Percentiles rank a stretch among this genome's conserved stretches.
Conservation (phyloP, 371 early-diverging fungal species). For the Nematocida displodere region DNA sequence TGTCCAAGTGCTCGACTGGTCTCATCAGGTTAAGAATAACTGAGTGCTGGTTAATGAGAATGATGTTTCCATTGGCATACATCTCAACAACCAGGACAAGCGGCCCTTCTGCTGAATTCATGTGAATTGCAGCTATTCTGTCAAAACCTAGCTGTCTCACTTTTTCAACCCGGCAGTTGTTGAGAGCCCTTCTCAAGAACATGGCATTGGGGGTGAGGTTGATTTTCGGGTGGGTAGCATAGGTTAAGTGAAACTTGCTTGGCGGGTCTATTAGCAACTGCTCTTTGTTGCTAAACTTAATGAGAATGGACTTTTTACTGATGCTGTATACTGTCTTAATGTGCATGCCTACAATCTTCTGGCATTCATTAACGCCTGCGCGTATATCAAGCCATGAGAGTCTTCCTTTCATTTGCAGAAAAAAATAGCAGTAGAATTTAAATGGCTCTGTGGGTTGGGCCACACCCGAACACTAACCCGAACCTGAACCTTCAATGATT, state of each 20-base stretch:
- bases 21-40: conserved; percentile 34
- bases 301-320: conserved; percentile 56
- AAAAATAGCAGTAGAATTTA: background rate
- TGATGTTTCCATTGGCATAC: conserved; percentile 65
- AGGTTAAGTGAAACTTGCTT: conserved; percentile 62
- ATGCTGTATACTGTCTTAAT: conserved; percentile 64
- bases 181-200: conserved; percentile 56
- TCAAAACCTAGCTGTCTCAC: conserved; percentile 65
- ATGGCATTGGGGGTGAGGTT: conserved; percentile 64
- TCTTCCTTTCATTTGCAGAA: conserved; percentile 64
- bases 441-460: too few species aligned
- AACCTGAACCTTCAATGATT: background rate
- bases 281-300: conserved; percentile 64
- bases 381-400: conserved; percentile 64
- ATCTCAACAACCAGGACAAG: conserved; percentile 61
- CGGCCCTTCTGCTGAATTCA: conserved; percentile 42
- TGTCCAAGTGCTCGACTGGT: conserved; percentile 42
- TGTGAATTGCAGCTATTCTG: conserved; percentile 62
- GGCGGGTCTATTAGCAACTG: conserved; percentile 65
- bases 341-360: conserved; percentile 54
- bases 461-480: too few species aligned
- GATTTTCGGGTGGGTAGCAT: conserved; percentile 33
- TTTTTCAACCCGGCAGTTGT: conserved; percentile 55
- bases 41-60: conserved; percentile 60
- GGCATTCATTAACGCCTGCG: conserved; percentile 63